These are phyloP conservation scores for Erucastrum elatum DNA, from an alignment of 345 rosid genomes.

Conservation along the genomic window DNA sequence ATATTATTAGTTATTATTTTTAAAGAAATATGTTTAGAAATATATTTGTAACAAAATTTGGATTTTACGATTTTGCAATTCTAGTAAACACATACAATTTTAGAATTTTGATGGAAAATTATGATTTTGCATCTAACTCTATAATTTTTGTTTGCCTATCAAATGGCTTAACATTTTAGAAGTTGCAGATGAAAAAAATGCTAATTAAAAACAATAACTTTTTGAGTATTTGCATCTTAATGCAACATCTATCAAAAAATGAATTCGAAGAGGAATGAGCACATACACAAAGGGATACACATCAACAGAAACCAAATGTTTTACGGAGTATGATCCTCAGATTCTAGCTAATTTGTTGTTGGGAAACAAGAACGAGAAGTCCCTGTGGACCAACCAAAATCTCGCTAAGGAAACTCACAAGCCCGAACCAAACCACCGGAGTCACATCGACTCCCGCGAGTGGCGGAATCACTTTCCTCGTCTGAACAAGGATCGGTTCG, in stretches of 20 bases:
- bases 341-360: conserved; percentile 57
- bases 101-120: too few species aligned
- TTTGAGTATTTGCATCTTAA: not conserved
- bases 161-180: too few species aligned
- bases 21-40: too few species aligned
- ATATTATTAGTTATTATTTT: too few species aligned
- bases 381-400: conserved; percentile 92
- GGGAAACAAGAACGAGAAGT: conserved; percentile 85
- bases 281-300: not conserved
- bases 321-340: not conserved
- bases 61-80: too few species aligned
- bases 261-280: not conserved
- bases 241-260: not conserved
- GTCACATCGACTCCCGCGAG: conserved; percentile 89
- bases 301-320: not conserved
- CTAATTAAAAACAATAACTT: not conserved
- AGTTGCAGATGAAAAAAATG: too few species aligned
- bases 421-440: conserved; percentile 88
- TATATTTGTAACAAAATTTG: too few species aligned
- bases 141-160: too few species aligned
- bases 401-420: conserved; percentile 80
- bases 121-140: too few species aligned
- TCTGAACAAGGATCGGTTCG: conserved; percentile 68
- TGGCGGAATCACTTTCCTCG: conserved; percentile 85
- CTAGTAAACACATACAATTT: too few species aligned